Base-by-base conservation (phyloP, 805 yeast genomes). In the Zygosaccharomyces pseudorouxii region DNA sequence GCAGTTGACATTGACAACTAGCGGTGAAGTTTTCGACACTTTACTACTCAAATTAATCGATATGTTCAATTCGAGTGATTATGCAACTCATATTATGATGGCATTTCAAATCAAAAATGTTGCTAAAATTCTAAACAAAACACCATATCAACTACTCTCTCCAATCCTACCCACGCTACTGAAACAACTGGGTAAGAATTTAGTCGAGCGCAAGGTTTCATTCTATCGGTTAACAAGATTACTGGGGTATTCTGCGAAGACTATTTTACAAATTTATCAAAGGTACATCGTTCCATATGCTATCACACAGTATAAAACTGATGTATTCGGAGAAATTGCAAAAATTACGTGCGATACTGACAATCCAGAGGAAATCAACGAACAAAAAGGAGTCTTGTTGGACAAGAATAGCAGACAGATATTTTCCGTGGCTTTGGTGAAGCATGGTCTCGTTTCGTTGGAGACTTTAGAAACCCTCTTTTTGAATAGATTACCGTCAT, bases 91-190 rank as follows among this genome's bases (percentile, higher is more conserved):
- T 52, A 77, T 82, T 0, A 80, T 87, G 55, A 70, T 86, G 55
- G 89, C 89, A 0, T 80, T 81, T 53, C 83, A 82, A 48, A 68
- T 92, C 3, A 68, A 78, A 19, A 68, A 74, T 29, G 74, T 86
- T 10, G 84, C 97, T 0, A 57, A 68, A 14, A 71, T 79, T 1
- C 78, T 79, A 55, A 66, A 72, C 1, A 68, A 78, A 30, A 79
- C 96, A 0, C 83, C 95, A 0, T 89, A 92, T 79, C 87, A 85
- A 61, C 67, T 92, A 11, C 70, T 89, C 18, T 80, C 86, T 6
- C 96, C 96, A 0, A 86, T 80, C 52, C 75, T 93, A 57, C 89
- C 92, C 2, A 77, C 82, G 30, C 72, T 89, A 6, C 77, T 90
- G 33, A 77, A 80, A 38, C 76, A 76, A 20, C 73, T 88, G 14